phyloP scores from a whole-genome alignment of 2,329 filamentous ascomycete species.

The Aspergillus tubingensis region DNA sequence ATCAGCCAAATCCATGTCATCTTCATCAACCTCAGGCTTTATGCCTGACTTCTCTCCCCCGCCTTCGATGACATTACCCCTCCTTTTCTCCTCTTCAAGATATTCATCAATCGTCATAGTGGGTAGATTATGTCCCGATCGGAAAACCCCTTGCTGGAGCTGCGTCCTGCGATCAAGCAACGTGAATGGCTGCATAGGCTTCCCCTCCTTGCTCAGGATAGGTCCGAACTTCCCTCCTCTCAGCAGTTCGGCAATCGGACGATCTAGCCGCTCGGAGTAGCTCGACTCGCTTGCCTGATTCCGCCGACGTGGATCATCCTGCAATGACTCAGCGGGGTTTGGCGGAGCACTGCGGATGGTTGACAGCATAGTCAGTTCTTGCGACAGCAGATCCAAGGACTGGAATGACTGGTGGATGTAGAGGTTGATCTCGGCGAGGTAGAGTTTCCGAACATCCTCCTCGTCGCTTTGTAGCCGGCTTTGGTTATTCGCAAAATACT shows the following conservation, averaged over 20 bases:
- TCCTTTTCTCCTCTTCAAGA: slow-evolving; percentile 80
- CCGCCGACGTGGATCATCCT: slow-evolving; percentile 46
- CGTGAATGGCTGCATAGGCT: slow-evolving; percentile 88
- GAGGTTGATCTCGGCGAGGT: slow-evolving; percentile 73
- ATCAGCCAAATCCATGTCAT: slow-evolving; percentile 84
- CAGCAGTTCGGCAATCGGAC: slow-evolving; percentile 56
- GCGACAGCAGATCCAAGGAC: slow-evolving; percentile 79
- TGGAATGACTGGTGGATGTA: slow-evolving; percentile 80
- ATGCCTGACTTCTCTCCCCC: slow-evolving; percentile 69
- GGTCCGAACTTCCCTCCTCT: slow-evolving; percentile 61
- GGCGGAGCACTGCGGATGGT: slow-evolving; percentile 61
- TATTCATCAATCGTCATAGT: slow-evolving; percentile 99
- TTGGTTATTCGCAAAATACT: slow-evolving; percentile 63
- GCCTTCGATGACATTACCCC: slow-evolving; percentile 88
- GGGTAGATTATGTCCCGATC: slow-evolving; percentile 86
- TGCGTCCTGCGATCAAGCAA: slow-evolving; percentile 75
- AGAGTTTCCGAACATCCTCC: slow-evolving; percentile 74
- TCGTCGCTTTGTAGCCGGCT: slow-evolving; percentile 73
- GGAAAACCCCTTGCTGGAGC: slow-evolving; percentile 78
- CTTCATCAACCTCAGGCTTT: slow-evolving; percentile 77
- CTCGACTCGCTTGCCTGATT: slow-evolving; percentile 53
- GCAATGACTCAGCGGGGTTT: slow-evolving; percentile 33
- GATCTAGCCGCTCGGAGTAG: slow-evolving; percentile 76
- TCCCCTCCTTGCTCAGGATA: slow-evolving; percentile 74
- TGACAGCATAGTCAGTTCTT: slow-evolving; percentile 80